Conservation (phyloP, 176 grass and related monocot genomes). For the Raddia guianensis region DNA sequence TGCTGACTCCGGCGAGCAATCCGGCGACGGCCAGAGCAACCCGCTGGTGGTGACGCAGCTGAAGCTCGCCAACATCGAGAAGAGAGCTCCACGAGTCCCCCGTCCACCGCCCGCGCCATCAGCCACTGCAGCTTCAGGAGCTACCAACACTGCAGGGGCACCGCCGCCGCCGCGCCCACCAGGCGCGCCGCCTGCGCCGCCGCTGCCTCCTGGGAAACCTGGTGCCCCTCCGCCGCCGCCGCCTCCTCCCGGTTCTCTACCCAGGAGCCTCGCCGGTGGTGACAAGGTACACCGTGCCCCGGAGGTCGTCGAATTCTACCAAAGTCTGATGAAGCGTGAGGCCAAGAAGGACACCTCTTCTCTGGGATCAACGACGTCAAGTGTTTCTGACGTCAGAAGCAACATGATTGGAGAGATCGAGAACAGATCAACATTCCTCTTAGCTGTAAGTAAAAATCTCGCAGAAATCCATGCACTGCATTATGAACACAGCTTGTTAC, state of each 20-base stretch:
- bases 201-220: conserved; percentile 58
- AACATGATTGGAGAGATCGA: conserved; percentile 97
- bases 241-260: conserved; percentile 56
- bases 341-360: conserved; percentile 75
- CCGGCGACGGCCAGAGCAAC: conserved; percentile 50
- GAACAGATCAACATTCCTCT: conserved; percentile 88
- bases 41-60: conserved; percentile 65
- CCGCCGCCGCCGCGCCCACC: conserved; percentile 46
- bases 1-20: conserved; percentile 51
- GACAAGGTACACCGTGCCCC: conserved; percentile 90
- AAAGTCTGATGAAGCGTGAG: conserved; percentile 94
- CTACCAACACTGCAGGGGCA: conserved; percentile 39
- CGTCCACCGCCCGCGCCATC: conserved; percentile 72
- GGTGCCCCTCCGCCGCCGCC: conserved; percentile 59
- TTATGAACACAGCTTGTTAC: not conserved
- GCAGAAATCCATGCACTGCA: conserved; percentile 3
- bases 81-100: conserved; percentile 78
- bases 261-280: conserved; percentile 43
- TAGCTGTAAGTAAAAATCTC: conserved; percentile 74
- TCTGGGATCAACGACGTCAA: conserved; percentile 57
- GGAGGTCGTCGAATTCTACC: conserved; percentile 92
- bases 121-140: conserved; percentile 37
- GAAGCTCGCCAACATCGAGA: conserved; percentile 85
- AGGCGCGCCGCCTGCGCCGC: conserved; percentile 61
- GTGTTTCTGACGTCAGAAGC: conserved; percentile 70